These are phyloP conservation scores for Tetrahymena malaccensis DNA, from an alignment of 73 alveolate species.

Conservation along the genomic window DNA sequence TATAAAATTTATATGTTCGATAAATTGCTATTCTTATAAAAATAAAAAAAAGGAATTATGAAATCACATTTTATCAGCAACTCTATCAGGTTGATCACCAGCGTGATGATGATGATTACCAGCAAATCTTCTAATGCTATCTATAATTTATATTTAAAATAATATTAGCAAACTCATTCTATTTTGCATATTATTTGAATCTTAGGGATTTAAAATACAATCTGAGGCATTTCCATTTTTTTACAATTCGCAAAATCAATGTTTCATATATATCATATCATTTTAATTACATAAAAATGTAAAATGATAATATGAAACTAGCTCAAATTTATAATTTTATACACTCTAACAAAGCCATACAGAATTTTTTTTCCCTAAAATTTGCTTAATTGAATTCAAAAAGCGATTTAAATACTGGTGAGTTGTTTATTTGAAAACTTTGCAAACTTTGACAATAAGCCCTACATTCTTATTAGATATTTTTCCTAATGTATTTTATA, in stretches of 20 bases:
- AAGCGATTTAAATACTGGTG: background rate
- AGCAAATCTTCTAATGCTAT: background rate
- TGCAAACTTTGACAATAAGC: background rate
- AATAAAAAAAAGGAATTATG: background rate
- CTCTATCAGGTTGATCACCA: background rate
- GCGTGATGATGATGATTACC: background rate
- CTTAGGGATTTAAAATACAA: background rate
- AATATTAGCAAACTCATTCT: background rate
- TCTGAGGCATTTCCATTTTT: background rate
- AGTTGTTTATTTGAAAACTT: background rate
- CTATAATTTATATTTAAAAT: background rate
- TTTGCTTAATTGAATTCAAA: background rate
- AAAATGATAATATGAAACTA: background rate
- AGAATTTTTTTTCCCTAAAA: background rate
- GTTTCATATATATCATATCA: too few relatives aligned
- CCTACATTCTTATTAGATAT: background rate
- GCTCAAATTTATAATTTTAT: background rate
- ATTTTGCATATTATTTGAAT: background rate
- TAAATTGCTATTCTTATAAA: background rate
- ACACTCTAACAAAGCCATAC: background rate
- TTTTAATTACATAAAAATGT: background rate
- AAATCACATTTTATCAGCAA: background rate
- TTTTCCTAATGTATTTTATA: background rate
- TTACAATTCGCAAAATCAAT: background rate
- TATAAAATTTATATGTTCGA: background rate